A percentile compares a stretch with the other conserved stretches of the same genome.
Evolutionary conservation across 2,329 filamentous ascomycete genomes (phyloP).

Genomic region (Trichophyton verrucosum): DNA sequence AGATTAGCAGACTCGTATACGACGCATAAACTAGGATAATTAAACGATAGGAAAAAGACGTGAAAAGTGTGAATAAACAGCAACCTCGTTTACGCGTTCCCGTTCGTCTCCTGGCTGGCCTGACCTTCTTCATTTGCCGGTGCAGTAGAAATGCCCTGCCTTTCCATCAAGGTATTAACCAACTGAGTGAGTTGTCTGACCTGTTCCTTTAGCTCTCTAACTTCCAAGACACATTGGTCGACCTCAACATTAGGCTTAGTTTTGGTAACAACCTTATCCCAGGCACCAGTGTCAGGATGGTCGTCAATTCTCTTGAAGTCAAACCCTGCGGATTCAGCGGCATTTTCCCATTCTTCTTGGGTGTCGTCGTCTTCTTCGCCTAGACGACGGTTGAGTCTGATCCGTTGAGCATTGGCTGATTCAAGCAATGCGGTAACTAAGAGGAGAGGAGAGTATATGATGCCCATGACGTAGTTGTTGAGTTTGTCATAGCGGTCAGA

Average conservation of each 20-base stretch:
- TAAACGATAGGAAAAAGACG: not conserved
- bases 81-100: not conserved
- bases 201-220: constrained; percentile 32
- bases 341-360: constrained; percentile 86
- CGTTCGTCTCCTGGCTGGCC: not conserved
- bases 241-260: constrained; percentile 71
- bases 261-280: constrained; percentile 66
- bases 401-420: constrained; percentile 50
- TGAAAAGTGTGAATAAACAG: not conserved
- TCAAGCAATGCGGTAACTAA: constrained; percentile 65
- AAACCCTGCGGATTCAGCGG: constrained; percentile 31
- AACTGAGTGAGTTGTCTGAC: constrained; percentile 53
- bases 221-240: constrained; percentile 61
- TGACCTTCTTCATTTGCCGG: not conserved
- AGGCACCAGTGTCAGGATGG: constrained; percentile 69
- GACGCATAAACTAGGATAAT: not conserved
- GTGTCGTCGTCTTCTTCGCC: constrained; percentile 85
- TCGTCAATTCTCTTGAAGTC: constrained; percentile 24
- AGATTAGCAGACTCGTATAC: not conserved
- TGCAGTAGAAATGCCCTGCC: constrained; percentile 5
- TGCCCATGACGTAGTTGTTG: constrained; percentile 79
- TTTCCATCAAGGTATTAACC: constrained; percentile 45
- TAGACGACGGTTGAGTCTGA: constrained; percentile 59
- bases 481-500: constrained; percentile 59
- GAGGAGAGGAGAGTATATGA: constrained; percentile 74